These are phyloP conservation scores for Grosmannia penicillata DNA, from an alignment of 2,329 filamentous ascomycete species.

Conservation along the genomic window DNA sequence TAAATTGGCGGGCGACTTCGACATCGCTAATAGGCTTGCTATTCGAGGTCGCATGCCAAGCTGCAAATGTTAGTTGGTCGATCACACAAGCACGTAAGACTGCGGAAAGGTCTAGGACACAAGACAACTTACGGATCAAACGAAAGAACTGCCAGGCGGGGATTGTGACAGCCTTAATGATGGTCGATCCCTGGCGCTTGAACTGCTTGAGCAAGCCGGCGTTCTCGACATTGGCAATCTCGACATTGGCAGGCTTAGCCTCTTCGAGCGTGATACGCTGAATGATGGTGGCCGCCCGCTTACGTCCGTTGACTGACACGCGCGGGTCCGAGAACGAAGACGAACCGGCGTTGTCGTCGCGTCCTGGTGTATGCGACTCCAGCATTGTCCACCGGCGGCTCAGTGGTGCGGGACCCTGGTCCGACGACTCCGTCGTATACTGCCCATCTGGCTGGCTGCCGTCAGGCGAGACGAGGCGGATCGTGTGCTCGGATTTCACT, in stretches of 20 bases:
- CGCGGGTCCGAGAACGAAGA: conserved; percentile 14
- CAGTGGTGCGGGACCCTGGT: conserved; percentile 13
- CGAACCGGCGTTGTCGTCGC: conserved; percentile 8
- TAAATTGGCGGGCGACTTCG: conserved; percentile 81
- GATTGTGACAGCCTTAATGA: conserved; percentile 75
- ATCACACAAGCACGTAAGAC: not conserved
- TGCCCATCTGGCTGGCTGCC: not conserved
- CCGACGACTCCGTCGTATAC: conserved; percentile 4
- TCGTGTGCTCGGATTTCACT: conserved; percentile 16
- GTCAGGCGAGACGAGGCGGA: conserved; percentile 18
- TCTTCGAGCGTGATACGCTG: conserved; percentile 42
- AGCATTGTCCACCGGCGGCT: conserved; percentile 20
- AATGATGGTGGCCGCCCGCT: conserved; percentile 44
- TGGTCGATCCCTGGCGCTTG: conserved; percentile 31
- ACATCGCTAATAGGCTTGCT: conserved; percentile 47
- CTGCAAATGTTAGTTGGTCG: conserved; percentile 23
- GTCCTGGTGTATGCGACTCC: conserved; percentile 1
- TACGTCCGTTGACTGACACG: conserved; percentile 20
- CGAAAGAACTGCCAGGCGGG: conserved; percentile 97
- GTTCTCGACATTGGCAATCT: conserved; percentile 24
- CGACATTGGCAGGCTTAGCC: conserved; percentile 25
- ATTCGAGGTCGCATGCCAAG: conserved; percentile 62
- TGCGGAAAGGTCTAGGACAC: not conserved
- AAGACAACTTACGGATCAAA: conserved; percentile 54
- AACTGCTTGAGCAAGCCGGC: conserved; percentile 26